Base-by-base conservation (phyloP, 257 asterid genomes). In the Thymus mandschuricus region DNA sequence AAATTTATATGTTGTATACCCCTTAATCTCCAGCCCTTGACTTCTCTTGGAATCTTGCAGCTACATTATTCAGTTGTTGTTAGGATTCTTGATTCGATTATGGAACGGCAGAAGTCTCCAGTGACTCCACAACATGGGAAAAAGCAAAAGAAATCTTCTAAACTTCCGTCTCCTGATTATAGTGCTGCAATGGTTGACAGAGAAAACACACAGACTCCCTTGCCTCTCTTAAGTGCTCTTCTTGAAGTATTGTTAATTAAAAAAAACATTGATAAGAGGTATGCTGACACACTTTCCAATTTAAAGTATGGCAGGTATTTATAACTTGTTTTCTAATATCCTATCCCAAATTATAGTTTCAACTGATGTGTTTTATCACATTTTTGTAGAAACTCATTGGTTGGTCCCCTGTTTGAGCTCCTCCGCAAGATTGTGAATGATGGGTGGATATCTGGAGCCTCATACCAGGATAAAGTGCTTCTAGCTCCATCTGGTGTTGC, bases 161-260 rank as follows among this genome's bases (percentile, higher is more conserved):
- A 73, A 60, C 76, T 7, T 69, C 83, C 73, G 71, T 77, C 71
- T 41, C 76, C 65, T 64, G 75, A 71, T 73, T 59, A 13, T 68
- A 30, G 58, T 62, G 81, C 48, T 64, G 71, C 77, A 78, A 75
- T 74, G 64, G 79, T 64, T 57, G 70, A 64, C 40, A 75, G 70
- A 72, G 92, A 84, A 75, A 86, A 60, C 75, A 59, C 72, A 10
- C 75, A 81, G 45, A 69, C 84, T 72, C 78, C 83, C 66, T 65
- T 85, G 50, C 71, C 84, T 72, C 78, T 84, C 68, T 65, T 86
- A 64, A 76, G 89, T 73, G 84, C 93, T 66, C 86, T 91, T 75
- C 96, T 94, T 45, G 99, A 94, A 68, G 86, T 88, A 62, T 70
- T 94, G 78, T 88, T 88, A 7, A 76, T 91, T 74, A 94, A 94